Base-by-base conservation (phyloP, 805 yeast genomes). In the Cyberlindnera meyerae region DNA sequence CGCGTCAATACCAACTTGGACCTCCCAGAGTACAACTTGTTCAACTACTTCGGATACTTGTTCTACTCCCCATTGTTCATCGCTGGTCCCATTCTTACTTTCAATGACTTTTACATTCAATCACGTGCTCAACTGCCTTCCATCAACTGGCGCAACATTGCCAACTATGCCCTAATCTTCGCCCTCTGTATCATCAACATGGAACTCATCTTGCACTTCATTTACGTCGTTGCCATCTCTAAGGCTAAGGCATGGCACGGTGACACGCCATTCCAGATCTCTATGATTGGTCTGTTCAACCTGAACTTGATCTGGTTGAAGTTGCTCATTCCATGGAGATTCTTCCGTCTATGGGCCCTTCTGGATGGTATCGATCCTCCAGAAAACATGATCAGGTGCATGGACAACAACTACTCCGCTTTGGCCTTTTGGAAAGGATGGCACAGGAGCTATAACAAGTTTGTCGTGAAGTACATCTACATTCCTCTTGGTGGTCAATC, bases 351-450 rank as follows among this genome's bases (percentile, higher is more conserved):
- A 47, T 93, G 99, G 98, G 73, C 93, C 7, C 63, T 93, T 39
- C 48, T 85, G n/a, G 99, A 93, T 59, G 85, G 84, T 0, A 86
- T 90, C 35, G 97, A 93, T 54, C 85, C 97, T 0, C 97, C 98
- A 3, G 99, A 93, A 57, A 93, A 93, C 54, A 93, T 93, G 97
- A 79, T 93, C 39, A 70, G 99, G 40, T 89, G 97, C 57, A 86
- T 93, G 77, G 84, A 87, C 57, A 87, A 93, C 61, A 93, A 93
- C 61, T 93, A 80, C 59, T 82, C 95, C 24, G 93, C 96, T 0
- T 60, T 86, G 43, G 87, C 93, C n/a, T 93, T 93, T 58, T 93
- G 99, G 99, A 73, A 97, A 55, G 95, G 96, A 4, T 93, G 99
- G 99, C 99, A 93, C 61, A 75, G 97, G 54, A 82, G 95, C 32